A percentile compares a stretch with the other conserved stretches of the same genome.
phyloP scores from a whole-genome alignment of 768 basidiomycete genomes.

The Amanita fuliginea region DNA sequence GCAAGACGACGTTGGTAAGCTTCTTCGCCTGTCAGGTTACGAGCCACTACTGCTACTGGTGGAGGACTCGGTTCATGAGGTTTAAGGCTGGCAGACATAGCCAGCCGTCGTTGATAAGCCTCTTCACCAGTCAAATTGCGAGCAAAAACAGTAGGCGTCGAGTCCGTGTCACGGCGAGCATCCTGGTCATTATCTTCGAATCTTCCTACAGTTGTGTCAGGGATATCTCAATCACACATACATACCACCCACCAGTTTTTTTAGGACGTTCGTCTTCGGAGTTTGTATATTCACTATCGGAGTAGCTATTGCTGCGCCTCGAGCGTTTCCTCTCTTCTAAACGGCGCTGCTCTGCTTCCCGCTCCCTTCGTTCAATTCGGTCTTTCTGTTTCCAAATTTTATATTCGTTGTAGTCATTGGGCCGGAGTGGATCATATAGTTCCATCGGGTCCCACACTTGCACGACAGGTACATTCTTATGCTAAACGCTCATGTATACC shows the following conservation, averaged over 20 bases:
- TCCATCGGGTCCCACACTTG: constrained; percentile 71
- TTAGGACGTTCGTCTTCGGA: constrained; percentile 60
- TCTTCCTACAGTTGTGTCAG: constrained; percentile 24
- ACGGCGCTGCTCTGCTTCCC: constrained; percentile 48
- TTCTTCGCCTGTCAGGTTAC: constrained; percentile 61
- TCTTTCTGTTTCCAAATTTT: constrained; percentile 73
- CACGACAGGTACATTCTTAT: constrained; percentile 43
- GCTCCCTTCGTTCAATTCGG: constrained; percentile 61
- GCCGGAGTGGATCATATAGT: constrained; percentile 69
- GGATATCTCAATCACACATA: not conserved
- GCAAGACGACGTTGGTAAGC: constrained; percentile 67
- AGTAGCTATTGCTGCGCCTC: constrained; percentile 47
- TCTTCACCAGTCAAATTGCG: constrained; percentile 62
- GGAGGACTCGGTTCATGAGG: constrained; percentile 10
- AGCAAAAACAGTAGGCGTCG: constrained; percentile 25
- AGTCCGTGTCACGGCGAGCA: constrained; percentile 31
- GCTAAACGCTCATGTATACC: constrained; percentile 24
- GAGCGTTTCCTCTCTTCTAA: constrained; percentile 46
- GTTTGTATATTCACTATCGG: constrained; percentile 51
- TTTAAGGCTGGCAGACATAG: constrained; percentile 36
- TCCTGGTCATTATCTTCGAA: constrained; percentile 44
- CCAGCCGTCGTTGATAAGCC: constrained; percentile 64
- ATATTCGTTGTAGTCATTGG: constrained; percentile 86
- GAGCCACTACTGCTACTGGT: constrained; percentile 25
- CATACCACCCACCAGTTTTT: constrained; percentile 45